Evolutionary conservation across 2,329 filamentous ascomycete genomes (phyloP).

Genomic region (Pseudogymnoascus sp.): DNA sequence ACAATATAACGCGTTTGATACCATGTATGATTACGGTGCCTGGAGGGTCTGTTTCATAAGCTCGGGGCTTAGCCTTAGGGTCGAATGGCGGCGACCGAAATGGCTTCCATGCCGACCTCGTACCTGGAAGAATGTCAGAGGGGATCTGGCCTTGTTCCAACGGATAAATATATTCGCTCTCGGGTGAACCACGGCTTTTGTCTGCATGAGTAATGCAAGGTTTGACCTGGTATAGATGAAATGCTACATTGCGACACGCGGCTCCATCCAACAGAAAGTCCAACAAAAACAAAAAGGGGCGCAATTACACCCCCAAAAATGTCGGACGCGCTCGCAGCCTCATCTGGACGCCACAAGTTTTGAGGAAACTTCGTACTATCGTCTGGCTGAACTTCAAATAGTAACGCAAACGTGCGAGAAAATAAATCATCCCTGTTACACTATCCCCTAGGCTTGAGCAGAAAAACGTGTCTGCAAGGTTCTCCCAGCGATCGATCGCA

Average conservation of each 20-base stretch:
- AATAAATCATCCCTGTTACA: not conserved
- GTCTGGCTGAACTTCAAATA: not conserved
- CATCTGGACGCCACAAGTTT: not conserved
- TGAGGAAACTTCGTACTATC: not conserved
- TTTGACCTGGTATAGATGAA: not conserved
- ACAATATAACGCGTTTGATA: not conserved
- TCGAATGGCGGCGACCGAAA: not conserved
- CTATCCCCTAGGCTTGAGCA: not conserved
- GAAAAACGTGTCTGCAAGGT: slow-evolving; percentile 7
- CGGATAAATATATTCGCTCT: not conserved
- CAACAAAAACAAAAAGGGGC: not conserved
- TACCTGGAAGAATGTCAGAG: not conserved
- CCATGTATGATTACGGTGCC: not conserved
- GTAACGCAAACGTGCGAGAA: not conserved
- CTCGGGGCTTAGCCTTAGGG: not conserved
- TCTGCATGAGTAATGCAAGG: not conserved
- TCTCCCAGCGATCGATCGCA: not conserved
- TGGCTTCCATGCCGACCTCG: not conserved
- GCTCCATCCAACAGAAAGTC: not conserved
- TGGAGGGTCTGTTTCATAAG: not conserved
- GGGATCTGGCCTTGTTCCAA: not conserved
- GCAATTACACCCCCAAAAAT: not conserved
- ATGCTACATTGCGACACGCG: not conserved
- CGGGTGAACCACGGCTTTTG: not conserved
- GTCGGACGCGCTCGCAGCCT: not conserved